Base-by-base conservation (phyloP, 2,329 filamentous ascomycete genomes). In the Claviceps africana region DNA sequence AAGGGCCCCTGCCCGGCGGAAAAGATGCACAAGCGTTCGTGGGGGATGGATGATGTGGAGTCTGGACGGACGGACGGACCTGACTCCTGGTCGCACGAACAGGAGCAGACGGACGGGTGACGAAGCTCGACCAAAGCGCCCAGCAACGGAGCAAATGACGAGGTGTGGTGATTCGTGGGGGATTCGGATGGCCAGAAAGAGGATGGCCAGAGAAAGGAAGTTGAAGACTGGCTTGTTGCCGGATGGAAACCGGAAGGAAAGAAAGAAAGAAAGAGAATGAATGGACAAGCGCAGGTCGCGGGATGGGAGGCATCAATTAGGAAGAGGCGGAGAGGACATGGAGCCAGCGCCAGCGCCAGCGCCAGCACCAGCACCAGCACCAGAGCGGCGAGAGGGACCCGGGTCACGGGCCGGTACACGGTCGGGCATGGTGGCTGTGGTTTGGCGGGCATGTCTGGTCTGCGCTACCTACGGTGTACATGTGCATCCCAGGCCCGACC, bases 61-160 rank as follows among this genome's bases (percentile, higher is more conserved):
- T 37, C 35, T 33, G 11, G 30, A 31, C 30, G 4, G 5, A 22
- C 19, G 40, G 5, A 10, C 22, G 35, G 33, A 28, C 39, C 21
- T 5, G 25, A 25, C 43, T 9, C 47, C 48, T 43, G 48, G 43
- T 53, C 51, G 43, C 51, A 50, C 37, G 48, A 47, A 47, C 3
- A 25, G 25, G 25, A 25, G 25, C 25, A 25, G 25, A 47, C 52
- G 44, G 30, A 48, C 39, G 48, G 44, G 30, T 35, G 44, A 44
- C 43, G 43, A 42, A 25, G 28, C 15, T 35, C 33, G 30, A 31
- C 30, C 39, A 44, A 25, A 11, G 28, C 48, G 44, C 48, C 17
- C 25, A 25, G 25, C 30, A 42, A 33, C 40, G 15, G 47, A 35
- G 28, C 21, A 48, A 50, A 35, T 50, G 51, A 30, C 35, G 51